Conservation (phyloP, 1,284 basidiomycete species). For the Laetiporus sulphureus region DNA sequence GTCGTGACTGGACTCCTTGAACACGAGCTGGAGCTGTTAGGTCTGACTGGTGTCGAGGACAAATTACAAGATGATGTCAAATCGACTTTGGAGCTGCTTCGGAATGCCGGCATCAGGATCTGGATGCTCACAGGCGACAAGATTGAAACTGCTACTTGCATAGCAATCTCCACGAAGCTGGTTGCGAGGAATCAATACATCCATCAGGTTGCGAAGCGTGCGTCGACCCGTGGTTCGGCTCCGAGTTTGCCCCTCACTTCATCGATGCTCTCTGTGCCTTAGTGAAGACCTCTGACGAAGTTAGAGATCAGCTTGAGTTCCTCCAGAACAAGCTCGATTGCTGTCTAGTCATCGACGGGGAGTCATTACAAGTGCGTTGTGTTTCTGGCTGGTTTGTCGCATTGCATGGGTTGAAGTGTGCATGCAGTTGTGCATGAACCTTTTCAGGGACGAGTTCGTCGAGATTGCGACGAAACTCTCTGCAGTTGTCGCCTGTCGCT, state of each 20-base stretch:
- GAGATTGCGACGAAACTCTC: conserved; percentile 94
- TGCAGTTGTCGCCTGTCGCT: conserved; percentile 95
- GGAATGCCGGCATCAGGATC: conserved; percentile 97
- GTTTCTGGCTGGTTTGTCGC: not conserved
- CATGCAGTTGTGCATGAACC: conserved; percentile 75
- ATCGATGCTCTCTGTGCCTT: conserved; percentile 6
- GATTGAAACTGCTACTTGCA: conserved; percentile 98
- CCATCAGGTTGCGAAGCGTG: conserved; percentile 91
- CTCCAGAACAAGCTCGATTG: conserved; percentile 93
- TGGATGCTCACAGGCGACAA: conserved; percentile 99
- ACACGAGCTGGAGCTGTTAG: conserved; percentile 85
- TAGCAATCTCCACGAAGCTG: conserved; percentile 95
- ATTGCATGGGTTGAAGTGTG: not conserved
- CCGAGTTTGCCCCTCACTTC: not conserved
- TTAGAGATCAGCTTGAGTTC: conserved; percentile 90
- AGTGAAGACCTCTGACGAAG: conserved; percentile 84
- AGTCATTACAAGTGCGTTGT: conserved; percentile 77
- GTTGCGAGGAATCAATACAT: conserved; percentile 97
- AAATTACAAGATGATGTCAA: conserved; percentile 98
- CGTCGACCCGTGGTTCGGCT: conserved; percentile 25
- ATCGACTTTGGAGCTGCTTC: conserved; percentile 84
- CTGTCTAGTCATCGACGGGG: conserved; percentile 98
- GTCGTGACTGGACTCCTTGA: conserved; percentile 81
- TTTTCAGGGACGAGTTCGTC: conserved; percentile 92
- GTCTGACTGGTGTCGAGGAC: conserved; percentile 97